Conservation (phyloP, 2,329 filamentous ascomycete genomes). For the Fonsecaea multimorphosa region DNA sequence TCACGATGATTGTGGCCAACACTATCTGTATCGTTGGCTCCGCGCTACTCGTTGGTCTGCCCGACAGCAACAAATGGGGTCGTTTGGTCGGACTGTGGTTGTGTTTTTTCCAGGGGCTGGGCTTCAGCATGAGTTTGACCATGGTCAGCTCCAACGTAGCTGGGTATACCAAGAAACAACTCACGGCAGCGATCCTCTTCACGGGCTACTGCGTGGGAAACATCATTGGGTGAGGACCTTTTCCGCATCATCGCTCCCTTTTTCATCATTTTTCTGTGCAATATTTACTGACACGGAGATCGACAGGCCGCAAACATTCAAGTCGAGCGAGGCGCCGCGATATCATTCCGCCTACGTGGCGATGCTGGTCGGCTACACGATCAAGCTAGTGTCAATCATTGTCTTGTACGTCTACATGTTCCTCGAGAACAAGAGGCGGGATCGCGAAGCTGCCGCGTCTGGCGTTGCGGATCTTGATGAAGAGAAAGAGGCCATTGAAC, state of each 20-base stretch:
- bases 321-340: conserved; percentile 54
- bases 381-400: conserved; percentile 59
- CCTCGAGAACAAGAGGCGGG: conserved; percentile 60
- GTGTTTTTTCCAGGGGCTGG: conserved; percentile 61
- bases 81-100: conserved; percentile 64
- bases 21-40: conserved; percentile 61
- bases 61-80: conserved; percentile 61
- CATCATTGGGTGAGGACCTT: neutral
- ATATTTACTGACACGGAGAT: neutral
- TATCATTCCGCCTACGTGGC: conserved; percentile 60
- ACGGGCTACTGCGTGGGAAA: conserved; percentile 34
- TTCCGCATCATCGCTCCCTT: neutral
- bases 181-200: conserved; percentile 36
- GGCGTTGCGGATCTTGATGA: conserved; percentile 47
- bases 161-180: conserved; percentile 39
- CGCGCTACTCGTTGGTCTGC: conserved; percentile 59
- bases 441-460: conserved; percentile 51
- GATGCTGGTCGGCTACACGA: conserved; percentile 61
- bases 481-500: conserved; percentile 57
- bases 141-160: conserved; percentile 51
- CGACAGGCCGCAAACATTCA: conserved; percentile 55
- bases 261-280: neutral
- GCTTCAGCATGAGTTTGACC: conserved; percentile 61
- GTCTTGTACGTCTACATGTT: conserved; percentile 64
- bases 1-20: conserved; percentile 64